Evolutionary conservation across 768 basidiomycete genomes (phyloP).

Genomic region (Tricholoma furcatifolium): DNA sequence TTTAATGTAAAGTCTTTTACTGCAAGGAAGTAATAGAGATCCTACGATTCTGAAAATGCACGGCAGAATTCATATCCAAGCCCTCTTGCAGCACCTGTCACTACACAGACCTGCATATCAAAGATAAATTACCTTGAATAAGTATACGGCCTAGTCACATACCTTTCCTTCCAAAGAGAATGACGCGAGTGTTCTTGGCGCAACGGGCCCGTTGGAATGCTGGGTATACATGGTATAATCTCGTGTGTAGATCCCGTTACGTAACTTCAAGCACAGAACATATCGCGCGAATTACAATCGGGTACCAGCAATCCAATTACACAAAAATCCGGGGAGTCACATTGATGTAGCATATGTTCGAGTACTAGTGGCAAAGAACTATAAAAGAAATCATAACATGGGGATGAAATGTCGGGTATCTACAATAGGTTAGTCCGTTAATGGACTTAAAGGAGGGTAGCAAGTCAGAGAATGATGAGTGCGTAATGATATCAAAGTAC

Average conservation of each 20-base stretch:
- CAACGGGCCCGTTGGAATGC: constrained; percentile 6
- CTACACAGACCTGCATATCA: constrained; percentile 70
- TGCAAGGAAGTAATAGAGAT: constrained; percentile 8
- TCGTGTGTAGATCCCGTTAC: too few species aligned
- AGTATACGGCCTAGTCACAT: not conserved
- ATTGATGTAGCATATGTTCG: constrained; percentile 25
- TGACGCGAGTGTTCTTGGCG: constrained; percentile 58
- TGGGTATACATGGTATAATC: not conserved
- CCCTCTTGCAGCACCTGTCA: constrained; percentile 92
- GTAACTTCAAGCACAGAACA: too few species aligned
- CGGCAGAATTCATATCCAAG: constrained; percentile 89
- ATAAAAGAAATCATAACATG: constrained; percentile 29
- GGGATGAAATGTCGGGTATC: constrained; percentile 42
- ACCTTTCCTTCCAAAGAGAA: constrained; percentile 85
- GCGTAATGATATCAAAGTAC: constrained; percentile 26
- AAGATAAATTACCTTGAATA: not conserved
- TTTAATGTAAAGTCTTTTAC: not conserved
- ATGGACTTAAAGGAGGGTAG: constrained; percentile 24
- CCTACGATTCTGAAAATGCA: constrained; percentile 85
- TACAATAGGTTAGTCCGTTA: constrained; percentile 36
- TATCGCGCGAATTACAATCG: too few species aligned
- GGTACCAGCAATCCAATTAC: not conserved
- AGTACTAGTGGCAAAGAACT: constrained; percentile 25
- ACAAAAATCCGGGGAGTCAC: constrained; percentile 12
- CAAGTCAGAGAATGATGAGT: constrained; percentile 24